Evolutionary conservation across 352 stramenopile genomes (phyloP).

Genomic region (Globisporangium splendens): DNA sequence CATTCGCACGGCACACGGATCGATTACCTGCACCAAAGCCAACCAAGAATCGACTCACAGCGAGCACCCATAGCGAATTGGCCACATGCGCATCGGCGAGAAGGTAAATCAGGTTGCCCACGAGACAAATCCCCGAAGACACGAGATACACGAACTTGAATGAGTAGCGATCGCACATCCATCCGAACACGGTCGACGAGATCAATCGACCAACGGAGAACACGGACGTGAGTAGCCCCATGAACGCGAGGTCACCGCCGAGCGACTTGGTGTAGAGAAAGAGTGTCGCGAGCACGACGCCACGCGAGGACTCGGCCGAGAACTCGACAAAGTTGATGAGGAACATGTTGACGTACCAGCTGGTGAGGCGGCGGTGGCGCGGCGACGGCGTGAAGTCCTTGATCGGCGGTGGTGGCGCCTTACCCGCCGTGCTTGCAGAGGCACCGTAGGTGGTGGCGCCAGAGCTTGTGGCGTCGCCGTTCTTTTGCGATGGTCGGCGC

Average conservation of each 20-base stretch:
- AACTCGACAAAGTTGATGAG: too few species aligned
- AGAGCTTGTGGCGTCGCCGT: too few species aligned
- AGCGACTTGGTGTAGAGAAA: too few species aligned
- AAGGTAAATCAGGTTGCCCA: constrained; percentile 76
- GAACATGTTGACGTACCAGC: too few species aligned
- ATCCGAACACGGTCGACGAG: constrained; percentile 80
- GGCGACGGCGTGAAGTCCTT: too few species aligned
- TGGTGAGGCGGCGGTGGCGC: too few species aligned
- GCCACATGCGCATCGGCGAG: constrained; percentile 57
- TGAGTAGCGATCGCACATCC: constrained; percentile 83
- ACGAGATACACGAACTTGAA: constrained; percentile 80
- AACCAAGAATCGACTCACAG: constrained; percentile 65
- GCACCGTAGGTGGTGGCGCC: constrained; percentile 30
- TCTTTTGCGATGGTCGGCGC: constrained; percentile 4
- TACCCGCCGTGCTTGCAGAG: constrained; percentile 8
- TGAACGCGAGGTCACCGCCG: too few species aligned
- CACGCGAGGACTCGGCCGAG: too few species aligned
- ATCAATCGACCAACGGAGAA: constrained; percentile 72
- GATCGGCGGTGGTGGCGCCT: constrained; percentile 28
- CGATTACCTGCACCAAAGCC: constrained; percentile 77
- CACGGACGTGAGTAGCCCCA: too few species aligned
- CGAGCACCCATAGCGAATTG: constrained; percentile 50
- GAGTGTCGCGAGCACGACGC: too few species aligned
- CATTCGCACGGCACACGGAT: constrained; percentile 71
- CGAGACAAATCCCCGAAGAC: constrained; percentile 63